phyloP scores from a whole-genome alignment of 805 yeast species.

The Candida nonsorbophila region DNA sequence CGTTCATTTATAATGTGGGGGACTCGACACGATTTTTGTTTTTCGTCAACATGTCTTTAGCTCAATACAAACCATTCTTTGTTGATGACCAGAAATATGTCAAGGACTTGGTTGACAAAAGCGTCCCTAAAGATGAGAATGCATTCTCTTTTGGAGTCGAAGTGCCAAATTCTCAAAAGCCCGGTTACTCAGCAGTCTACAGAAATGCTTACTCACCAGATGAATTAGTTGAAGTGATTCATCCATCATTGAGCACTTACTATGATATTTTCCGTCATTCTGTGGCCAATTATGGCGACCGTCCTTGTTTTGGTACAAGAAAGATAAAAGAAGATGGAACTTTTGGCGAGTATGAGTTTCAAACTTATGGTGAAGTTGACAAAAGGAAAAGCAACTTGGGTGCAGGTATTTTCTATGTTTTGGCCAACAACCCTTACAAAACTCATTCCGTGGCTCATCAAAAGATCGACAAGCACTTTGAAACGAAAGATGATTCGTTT shows the following conservation, averaged over 20 bases:
- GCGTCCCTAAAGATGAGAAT: conserved; percentile 2
- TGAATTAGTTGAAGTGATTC: conserved; percentile 29
- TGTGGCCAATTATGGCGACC: conserved; percentile 25
- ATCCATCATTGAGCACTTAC: conserved; percentile 41
- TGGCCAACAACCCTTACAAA: conserved; percentile 27
- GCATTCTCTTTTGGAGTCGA: conserved; percentile 4
- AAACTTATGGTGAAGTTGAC: conserved; percentile 18
- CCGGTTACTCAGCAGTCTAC: conserved; percentile 25
- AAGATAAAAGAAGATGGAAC: conserved; percentile 17
- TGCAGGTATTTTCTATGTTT: conserved; percentile 29
- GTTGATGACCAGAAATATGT: conserved; percentile 6
- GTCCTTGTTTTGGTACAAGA: conserved; percentile 46
- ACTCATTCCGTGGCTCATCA: conserved; percentile 18
- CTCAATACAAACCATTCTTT: too few species aligned
- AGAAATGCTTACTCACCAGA: conserved; percentile 17
- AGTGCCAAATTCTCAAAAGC: conserved; percentile 12
- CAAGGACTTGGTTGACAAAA: conserved; percentile 1
- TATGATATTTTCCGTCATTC: conserved; percentile 41
- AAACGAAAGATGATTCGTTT: conserved; percentile 27
- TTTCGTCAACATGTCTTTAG: conserved; percentile 8
- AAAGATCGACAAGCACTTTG: conserved; percentile 11
- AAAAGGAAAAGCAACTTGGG: conserved; percentile 26
- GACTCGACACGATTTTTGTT: too few species aligned
- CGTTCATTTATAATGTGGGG: too few species aligned
- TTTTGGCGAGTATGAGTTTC: conserved; percentile 24